Conservation (phyloP, 2,329 filamentous ascomycete genomes). For the Chrysoporthe puriensis region DNA sequence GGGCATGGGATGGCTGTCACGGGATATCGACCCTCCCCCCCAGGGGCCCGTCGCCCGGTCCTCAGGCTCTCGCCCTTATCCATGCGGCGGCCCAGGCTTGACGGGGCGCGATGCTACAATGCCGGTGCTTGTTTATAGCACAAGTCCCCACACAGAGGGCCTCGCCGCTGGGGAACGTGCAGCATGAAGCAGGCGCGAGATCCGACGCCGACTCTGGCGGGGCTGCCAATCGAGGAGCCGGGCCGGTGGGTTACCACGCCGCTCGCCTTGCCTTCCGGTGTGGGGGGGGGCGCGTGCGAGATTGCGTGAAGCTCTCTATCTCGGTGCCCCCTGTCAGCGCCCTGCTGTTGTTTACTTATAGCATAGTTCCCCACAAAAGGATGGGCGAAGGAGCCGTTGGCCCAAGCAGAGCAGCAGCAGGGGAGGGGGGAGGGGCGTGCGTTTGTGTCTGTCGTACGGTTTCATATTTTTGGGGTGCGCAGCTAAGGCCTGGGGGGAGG, state of each 20-base stretch:
- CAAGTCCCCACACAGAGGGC: too few species aligned
- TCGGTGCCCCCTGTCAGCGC: too few species aligned
- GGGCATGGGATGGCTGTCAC: background rate
- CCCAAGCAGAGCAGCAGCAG: background rate
- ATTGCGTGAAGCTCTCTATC: too few species aligned
- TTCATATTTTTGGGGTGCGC: background rate
- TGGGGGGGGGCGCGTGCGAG: too few species aligned
- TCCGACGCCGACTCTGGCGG: background rate
- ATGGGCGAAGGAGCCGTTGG: constrained; percentile 7
- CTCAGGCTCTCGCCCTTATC: background rate
- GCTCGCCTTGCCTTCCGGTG: too few species aligned
- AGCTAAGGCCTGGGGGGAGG: background rate
- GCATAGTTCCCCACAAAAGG: background rate
- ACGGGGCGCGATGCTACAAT: too few species aligned
- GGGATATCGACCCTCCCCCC: background rate
- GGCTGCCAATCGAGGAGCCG: background rate
- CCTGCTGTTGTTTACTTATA: background rate
- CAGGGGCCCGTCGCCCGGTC: background rate
- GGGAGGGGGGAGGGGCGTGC: too few species aligned
- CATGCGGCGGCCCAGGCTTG: background rate
- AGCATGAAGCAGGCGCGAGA: background rate
- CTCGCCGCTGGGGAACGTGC: too few species aligned
- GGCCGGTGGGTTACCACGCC: background rate
- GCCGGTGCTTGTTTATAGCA: background rate
- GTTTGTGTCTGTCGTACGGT: background rate